Evolutionary conservation across 306 rosid species (phyloP).

Genomic region (Cicer yamashitae): DNA sequence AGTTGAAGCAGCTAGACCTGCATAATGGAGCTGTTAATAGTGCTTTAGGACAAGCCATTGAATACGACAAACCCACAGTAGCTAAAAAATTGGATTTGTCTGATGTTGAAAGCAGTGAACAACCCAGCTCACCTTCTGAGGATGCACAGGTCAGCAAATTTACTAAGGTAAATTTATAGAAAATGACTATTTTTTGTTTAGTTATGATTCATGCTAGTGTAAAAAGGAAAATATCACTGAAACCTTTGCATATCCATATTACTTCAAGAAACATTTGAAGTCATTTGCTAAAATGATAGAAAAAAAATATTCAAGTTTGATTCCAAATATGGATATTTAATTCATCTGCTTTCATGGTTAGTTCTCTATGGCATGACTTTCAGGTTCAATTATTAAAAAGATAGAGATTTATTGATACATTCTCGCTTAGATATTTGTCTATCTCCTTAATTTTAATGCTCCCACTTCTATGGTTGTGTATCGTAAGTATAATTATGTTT

Average conservation of each 20-base stretch:
- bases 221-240: constrained; percentile 45
- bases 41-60: constrained; percentile 43
- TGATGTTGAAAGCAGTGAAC: constrained; percentile 36
- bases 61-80: constrained; percentile 17
- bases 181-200: constrained; percentile 26
- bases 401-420: constrained; percentile 2
- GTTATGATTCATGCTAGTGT: constrained; percentile 11
- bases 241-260: constrained; percentile 26
- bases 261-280: constrained; percentile 45
- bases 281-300: constrained; percentile 43
- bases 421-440: constrained; percentile 1
- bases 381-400: not conserved
- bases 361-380: constrained; percentile 5
- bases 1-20: constrained; percentile 47
- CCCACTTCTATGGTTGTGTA: constrained; percentile 12
- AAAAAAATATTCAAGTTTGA: constrained; percentile 28
- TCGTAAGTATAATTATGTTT: not conserved
- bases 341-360: not conserved
- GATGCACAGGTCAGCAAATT: constrained; percentile 26
- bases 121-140: constrained; percentile 41
- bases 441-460: not conserved
- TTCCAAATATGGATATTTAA: constrained; percentile 23
- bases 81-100: constrained; percentile 45
- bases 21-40: constrained; percentile 38
- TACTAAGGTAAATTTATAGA: constrained; percentile 45